Evolutionary conservation across 768 basidiomycete genomes (phyloP).

Genomic region (Trametes coccinea): DNA sequence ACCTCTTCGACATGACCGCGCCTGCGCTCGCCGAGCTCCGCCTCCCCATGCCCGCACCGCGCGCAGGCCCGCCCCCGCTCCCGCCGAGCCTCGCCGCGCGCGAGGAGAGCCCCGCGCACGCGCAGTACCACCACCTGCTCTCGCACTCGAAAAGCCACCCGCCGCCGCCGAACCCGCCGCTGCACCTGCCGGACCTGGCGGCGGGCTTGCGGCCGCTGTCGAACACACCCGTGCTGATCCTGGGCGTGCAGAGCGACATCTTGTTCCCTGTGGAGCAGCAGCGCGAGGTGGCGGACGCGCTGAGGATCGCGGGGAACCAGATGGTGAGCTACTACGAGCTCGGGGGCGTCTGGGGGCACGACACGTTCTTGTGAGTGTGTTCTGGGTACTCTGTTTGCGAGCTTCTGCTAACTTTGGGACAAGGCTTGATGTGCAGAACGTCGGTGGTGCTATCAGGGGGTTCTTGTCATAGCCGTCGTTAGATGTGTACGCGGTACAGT

Average conservation of each 20-base stretch:
- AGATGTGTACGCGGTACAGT: neutral
- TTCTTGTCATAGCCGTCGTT: slow-evolving; percentile 59
- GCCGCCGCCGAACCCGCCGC: slow-evolving; percentile 69
- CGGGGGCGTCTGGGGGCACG: slow-evolving; percentile 99
- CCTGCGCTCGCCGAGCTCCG: slow-evolving; percentile 71
- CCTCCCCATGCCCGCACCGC: slow-evolving; percentile 40
- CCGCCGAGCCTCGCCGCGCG: slow-evolving; percentile 31
- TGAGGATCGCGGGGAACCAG: slow-evolving; percentile 86
- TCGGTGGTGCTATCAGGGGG: slow-evolving; percentile 88
- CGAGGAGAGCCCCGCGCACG: slow-evolving; percentile 24
- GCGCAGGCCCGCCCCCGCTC: slow-evolving; percentile 28
- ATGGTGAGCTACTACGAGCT: slow-evolving; percentile 95
- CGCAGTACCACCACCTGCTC: slow-evolving; percentile 27
- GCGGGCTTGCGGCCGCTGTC: slow-evolving; percentile 74
- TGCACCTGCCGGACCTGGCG: slow-evolving; percentile 76
- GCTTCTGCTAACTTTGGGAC: neutral
- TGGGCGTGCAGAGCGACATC: slow-evolving; percentile 97
- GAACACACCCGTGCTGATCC: slow-evolving; percentile 77
- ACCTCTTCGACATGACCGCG: slow-evolving; percentile 92
- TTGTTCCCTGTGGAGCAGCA: slow-evolving; percentile 98
- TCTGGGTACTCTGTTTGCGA: neutral
- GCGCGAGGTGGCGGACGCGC: slow-evolving; percentile 88
- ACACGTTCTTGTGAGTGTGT: slow-evolving; percentile 86
- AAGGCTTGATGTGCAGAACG: slow-evolving; percentile 83
- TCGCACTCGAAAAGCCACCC: slow-evolving; percentile 72